Evolutionary conservation across 495 filamentous ascomycete species (phyloP), one percentile per base, ranked within the genome.

Genomic region (Penicillium odoratum): DNA sequence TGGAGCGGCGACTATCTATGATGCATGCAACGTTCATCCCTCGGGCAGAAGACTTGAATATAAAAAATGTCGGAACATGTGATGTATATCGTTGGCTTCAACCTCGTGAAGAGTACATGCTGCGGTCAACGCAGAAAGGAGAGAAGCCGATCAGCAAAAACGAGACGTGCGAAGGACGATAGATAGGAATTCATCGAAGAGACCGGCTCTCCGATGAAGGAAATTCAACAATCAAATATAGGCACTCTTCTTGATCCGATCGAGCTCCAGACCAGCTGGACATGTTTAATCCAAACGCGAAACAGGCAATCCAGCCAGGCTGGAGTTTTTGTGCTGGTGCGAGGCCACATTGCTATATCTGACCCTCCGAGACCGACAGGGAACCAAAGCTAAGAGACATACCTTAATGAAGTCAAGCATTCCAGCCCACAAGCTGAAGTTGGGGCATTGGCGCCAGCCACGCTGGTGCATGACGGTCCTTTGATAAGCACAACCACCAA

Each of bases 401-500:
- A 97, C 94, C 81, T 79, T 87, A 56, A 96, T 64, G 64, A 96
- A 94, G 51, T 85, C 84, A 60, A 89, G 81, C 42, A 96, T 88
- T n/a, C 90, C 87, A 30, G 90, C 85, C 95, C 95, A 99, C 50
- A 96, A 79, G 57, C 81, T 84, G 76, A 93, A 97, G 72, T 99
- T 97, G 15, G 95, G 95, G 56, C 97, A 79, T 67, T 98, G 95
- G 60, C 89, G 83, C 95, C 93, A 99, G 29, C 95, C 95, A 33
- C 95, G 81, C 53, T 95, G 92, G 69, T 98, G 90, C 76, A 92
- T 90, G 55, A 99, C 95, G 10, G 89, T 95, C 47, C 95, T 85
- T 68, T 97, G 92, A 74, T 98, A 99, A 38, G 96, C 89, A 65
- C 94, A 90, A 63, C 95, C 95, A 55, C 95, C 95, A 26, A 96